Evolutionary conservation across 257 asterid species (phyloP), one percentile per base, ranked within the genome.

Genomic region (Salvia hispanica): DNA sequence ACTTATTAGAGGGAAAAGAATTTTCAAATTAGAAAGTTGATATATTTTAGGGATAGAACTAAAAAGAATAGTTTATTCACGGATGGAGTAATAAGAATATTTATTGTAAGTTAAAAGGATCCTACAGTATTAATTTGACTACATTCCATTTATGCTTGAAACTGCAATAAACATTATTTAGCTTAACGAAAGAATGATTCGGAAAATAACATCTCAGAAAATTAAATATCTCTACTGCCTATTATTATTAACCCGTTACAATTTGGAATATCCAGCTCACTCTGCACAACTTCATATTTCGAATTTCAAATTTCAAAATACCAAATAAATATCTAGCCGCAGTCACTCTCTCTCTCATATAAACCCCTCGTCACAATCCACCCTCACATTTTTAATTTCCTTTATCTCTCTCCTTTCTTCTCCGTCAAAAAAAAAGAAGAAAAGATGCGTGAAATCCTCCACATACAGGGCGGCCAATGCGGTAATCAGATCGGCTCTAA

Each of bases 401-500:
- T 7, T 44, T 71, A 60, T 15, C 76, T 25, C 67, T 21, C 61
- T 51, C 40, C 55, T 14, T 50, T 47, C 15, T 25, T 21, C 16
- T 54, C 42, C 46, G n/a, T 11, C 45, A 21, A 58, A 3, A 6
- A 62, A 18, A n/a, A 36, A 16, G 8, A 10, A 33, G n/a, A 6
- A n/a, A 76, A 73, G 36, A 82, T 82, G 84, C 80, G 86, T 63
- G 86, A 82, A 53, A 82, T 82, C 42, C 80, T 82, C 34, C 86
- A 82, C 71, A 82, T 82, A 11, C 84, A 82, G 75, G 83, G 84
- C 2, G 86, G 86, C 37, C 86, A 82, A 47, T 82, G 86, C 43
- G 86, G 84, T 42, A 82, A 82, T 78, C 84, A 82, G 73, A 82
- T 82, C 58, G 84, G 86, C 13, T 63, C 86, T 60, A 81, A 80